Base-by-base conservation (phyloP, 2,329 filamentous ascomycete species). In the Biscogniauxia marginata region DNA sequence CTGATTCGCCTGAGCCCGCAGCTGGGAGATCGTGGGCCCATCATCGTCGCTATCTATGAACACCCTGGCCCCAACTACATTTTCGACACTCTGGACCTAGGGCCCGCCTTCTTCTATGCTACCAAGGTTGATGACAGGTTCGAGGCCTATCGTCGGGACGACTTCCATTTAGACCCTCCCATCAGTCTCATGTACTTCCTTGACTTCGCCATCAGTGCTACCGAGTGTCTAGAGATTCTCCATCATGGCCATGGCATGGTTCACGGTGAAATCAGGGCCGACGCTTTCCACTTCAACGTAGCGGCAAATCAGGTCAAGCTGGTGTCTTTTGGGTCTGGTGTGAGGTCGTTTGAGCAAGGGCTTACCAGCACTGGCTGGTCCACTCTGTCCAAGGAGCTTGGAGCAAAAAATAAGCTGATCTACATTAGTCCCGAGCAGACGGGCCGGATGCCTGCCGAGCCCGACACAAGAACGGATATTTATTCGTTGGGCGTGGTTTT, bases 391-490 rank as follows among this genome's bases (percentile, higher is more conserved):
- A 88, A 89, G 57, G 90, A 97, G 70, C 75, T 92, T 7, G 93
- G 93, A 2, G 90, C 92, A 44, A 92, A 91, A 74, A 88, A 93
- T 69, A 96, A 96, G 73, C 79, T 98, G 19, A 85, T 93, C 51
- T 97, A 91, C 69, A 96, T 97, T 69, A 93, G 92, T 48, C 93
- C 93, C 0, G 93, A 98, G 70, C 93, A 97, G 76, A 97, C 93
- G 2, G 93, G 93, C 13, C 87, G 93, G 19, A 89, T 97, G 83
- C 90, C 92, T 2, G 91, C 90, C 3, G 93, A 97, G 71, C 93
- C 93, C 1, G 93, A 97, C 73, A 90, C 84, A 46, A 84, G 93
- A 44, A 97, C 93, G 16, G 93, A 98, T 72, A 96, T 97, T 25
- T 97, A 97, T 75, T 93, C 91, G 0, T 77, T 97, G 1, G 93